Base-by-base conservation (phyloP, 345 rosid species). In the Moringa oleifera region DNA sequence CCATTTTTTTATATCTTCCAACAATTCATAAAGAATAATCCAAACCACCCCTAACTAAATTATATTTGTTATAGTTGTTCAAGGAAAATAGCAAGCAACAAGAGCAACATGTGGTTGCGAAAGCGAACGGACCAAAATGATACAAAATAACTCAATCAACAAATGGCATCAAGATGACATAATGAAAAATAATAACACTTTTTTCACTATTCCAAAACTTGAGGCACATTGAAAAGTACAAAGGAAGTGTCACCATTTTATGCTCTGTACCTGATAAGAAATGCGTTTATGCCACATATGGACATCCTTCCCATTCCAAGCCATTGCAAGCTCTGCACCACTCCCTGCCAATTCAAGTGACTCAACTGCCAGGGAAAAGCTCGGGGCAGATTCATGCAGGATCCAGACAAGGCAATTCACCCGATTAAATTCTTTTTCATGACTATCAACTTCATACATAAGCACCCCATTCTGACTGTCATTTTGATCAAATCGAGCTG, bases 251-350 rank as follows among this genome's bases (percentile, higher is more conserved):
- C 53, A 41, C 12, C 12, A 1, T 41, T 41, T 41, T 41, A 7
- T 41, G 47, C 17, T 41, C 12, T 33, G 17, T 71, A 86, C 93
- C 76, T 68, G 79, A 70, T 80, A 73, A 51, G 87, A 68, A 37
- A 81, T 72, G 21, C 78, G 67, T 71, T 68, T 84, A 69, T 83
- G 87, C 89, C 89, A 86, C 63, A 57, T 74, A 70, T 80, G 82
- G 59, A 84, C 83, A 70, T 86, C 89, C 71, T 78, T 82, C 70
- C 93, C 93, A 12, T 80, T 76, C 89, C 89, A 86, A 21, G 87
- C 89, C 83, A 75, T 78, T 50, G 84, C 80, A 72, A 86, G 80
- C 72, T 71, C 75, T 13, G 81, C 59, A 57, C 74, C 51, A 37
- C 75, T 82, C 70, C 83, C 83, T 47, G 68, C 57, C 70, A 78